A percentile compares a stretch with the other conserved stretches of the same genome.
Evolutionary conservation across 2,329 filamentous ascomycete genomes (phyloP).

Genomic region (Colletotrichum tabaci): DNA sequence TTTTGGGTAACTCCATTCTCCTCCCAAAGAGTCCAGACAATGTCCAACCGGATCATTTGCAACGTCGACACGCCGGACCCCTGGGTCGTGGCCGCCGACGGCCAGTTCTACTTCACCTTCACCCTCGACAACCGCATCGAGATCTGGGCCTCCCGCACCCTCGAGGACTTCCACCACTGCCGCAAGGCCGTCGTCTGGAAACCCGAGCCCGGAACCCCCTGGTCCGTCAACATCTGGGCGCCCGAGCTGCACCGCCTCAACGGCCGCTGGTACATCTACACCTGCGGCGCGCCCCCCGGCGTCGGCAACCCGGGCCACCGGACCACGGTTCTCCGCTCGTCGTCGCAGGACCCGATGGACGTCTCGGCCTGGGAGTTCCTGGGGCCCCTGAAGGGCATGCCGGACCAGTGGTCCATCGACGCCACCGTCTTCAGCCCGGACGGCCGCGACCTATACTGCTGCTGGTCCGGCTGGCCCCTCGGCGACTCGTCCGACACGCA

Average conservation of each 20-base stretch:
- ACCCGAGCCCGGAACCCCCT: slow-evolving; percentile 39
- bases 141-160: slow-evolving; percentile 50
- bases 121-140: slow-evolving; percentile 53
- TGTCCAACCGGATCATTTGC: slow-evolving; percentile 50
- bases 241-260: slow-evolving; percentile 45
- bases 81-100: slow-evolving; percentile 48
- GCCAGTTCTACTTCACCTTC: slow-evolving; percentile 51
- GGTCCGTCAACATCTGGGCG: slow-evolving; percentile 46
- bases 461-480: slow-evolving; percentile 60
- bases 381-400: slow-evolving; percentile 64
- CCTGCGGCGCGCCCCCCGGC: slow-evolving; percentile 61
- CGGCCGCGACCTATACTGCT: slow-evolving; percentile 64
- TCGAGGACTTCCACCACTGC: slow-evolving; percentile 50
- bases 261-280: slow-evolving; percentile 51
- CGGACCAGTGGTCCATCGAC: slow-evolving; percentile 67
- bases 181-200: slow-evolving; percentile 48
- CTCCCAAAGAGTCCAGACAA: neutral
- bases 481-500: slow-evolving; percentile 51
- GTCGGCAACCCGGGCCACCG: slow-evolving; percentile 63
- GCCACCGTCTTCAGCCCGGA: slow-evolving; percentile 66
- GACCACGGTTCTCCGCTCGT: slow-evolving; percentile 55
- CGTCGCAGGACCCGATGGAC: slow-evolving; percentile 55
- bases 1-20: neutral
- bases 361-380: slow-evolving; percentile 66
- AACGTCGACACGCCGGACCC: slow-evolving; percentile 51